Base-by-base conservation (phyloP, 2,329 filamentous ascomycete species). In the Epichloe amarillans region DNA sequence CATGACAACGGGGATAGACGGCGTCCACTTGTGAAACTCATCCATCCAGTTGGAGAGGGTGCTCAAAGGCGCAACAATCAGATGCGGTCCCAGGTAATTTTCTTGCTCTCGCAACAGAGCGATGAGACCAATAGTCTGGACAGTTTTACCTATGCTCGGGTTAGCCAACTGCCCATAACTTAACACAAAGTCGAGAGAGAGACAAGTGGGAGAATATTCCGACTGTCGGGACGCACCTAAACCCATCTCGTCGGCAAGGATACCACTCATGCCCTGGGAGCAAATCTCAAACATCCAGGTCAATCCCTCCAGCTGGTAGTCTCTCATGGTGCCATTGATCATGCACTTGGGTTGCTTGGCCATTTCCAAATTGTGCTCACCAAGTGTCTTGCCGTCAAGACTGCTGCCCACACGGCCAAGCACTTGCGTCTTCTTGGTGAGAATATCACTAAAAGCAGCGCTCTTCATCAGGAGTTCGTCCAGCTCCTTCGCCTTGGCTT, bases 1-100 rank as follows among this genome's bases (percentile, higher is more conserved):
- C 57, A 97, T 78, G 47, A 95, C 73, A 0, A 93, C 89, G 0
- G 91, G 89, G 39, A 97, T 91, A 2, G 77, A 78, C 0, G 93
- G 93, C 0, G 88, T 88, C 89, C 90, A 98, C 58, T 84, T 85
- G 36, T 82, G 75, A 58, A 97, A 96, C 61, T 98, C 93, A 41
- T 93, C 86, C 41, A 95, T 83, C 93, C 93, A 98, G 63, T 97
- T 98, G 39, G 85, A 89, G 0, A 96, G 76, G 0, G 93, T 97
- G 61, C 89, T 96, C 4, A 97, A 68, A 0, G 93, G 93, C 0
- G 90, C 89, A 6, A 93, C 84, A 49, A 98, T 88, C 21, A 98
- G 69, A 61, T 96, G 95, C 0, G 93, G 93, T 0, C 93, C 93
- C 2, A 79, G 70, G 48, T 93, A 89, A 6, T 83, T 77, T 46